Conservation (phyloP, 257 asterid genomes). For the Petunia secreta region DNA sequence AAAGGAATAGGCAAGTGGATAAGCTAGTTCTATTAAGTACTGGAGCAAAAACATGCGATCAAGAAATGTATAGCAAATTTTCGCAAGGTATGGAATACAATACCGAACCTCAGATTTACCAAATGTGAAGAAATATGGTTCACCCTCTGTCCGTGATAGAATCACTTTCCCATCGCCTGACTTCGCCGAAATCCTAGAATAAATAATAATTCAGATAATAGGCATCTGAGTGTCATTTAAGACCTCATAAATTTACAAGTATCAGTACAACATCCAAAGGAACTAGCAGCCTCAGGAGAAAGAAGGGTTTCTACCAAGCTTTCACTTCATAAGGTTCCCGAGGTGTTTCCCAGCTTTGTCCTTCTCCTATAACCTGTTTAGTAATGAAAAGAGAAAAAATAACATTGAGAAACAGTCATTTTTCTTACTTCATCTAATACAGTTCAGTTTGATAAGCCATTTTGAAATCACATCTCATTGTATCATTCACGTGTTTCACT, state of each 20-base stretch:
- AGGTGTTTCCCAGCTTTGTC: constrained; percentile 97
- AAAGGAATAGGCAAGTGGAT: background rate
- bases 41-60: constrained; percentile 14
- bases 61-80: background rate
- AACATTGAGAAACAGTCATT: background rate
- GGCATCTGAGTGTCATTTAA: background rate
- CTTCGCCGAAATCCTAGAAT: constrained; percentile 80
- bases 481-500: background rate
- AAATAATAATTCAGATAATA: constrained; percentile 13
- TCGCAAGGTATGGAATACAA: constrained; percentile 1
- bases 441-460: background rate
- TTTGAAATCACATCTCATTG: background rate
- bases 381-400: constrained; percentile 30
- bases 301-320: constrained; percentile 63
- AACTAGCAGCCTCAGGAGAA: constrained; percentile 29
- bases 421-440: constrained; percentile 8
- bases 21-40: background rate
- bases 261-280: constrained; percentile 16
- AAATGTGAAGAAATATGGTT: constrained; percentile 79
- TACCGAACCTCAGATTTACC: constrained; percentile 84
- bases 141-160: constrained; percentile 61
- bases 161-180: constrained; percentile 73
- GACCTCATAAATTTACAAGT: constrained; percentile 8
- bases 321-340: constrained; percentile 93
- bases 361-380: constrained; percentile 76